A percentile compares a stretch with the other conserved stretches of the same genome.
These are phyloP conservation scores for Acanthamoeba pearcei DNA, from an alignment of 208 protist genomes.

Conservation along the genomic window DNA sequence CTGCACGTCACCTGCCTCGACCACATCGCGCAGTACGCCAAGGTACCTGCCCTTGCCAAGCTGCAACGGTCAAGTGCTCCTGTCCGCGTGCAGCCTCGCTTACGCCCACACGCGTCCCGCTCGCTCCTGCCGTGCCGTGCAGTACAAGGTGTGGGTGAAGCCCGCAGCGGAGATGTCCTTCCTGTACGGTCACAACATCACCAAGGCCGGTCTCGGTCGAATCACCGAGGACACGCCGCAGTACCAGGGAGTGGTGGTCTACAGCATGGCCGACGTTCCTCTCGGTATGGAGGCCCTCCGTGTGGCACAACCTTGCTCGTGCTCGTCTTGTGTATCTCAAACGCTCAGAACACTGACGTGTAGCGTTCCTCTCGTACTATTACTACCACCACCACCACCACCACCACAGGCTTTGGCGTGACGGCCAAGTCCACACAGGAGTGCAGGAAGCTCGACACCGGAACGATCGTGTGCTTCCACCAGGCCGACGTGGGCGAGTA, in stretches of 20 bases:
- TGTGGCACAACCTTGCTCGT: background rate
- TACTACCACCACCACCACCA: no score
- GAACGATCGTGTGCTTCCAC: slow-evolving; percentile 97
- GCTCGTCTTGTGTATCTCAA: background rate
- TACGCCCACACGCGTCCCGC: slow-evolving; percentile 14
- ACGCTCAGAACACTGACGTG: background rate
- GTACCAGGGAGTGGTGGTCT: slow-evolving; percentile 97
- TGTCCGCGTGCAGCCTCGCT: background rate
- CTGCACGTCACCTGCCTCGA: slow-evolving; percentile 93
- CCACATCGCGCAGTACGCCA: slow-evolving; percentile 92
- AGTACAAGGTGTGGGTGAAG: slow-evolving; percentile 99
- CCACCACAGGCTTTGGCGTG: slow-evolving; percentile 95
- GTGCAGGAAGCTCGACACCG: slow-evolving; percentile 97
- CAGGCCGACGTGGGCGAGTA: slow-evolving; percentile 99
- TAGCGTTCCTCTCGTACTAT: background rate
- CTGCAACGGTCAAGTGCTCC: no score
- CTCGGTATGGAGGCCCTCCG: slow-evolving; percentile 85
- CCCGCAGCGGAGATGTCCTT: slow-evolving; percentile 99
- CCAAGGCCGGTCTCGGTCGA: slow-evolving; percentile 97
- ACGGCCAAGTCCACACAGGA: slow-evolving; percentile 97
- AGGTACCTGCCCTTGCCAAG: slow-evolving; percentile 75
- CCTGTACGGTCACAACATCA: slow-evolving; percentile 99
- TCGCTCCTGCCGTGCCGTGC: slow-evolving; percentile 8
- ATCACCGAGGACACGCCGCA: slow-evolving; percentile 98
- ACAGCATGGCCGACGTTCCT: slow-evolving; percentile 98